Evolutionary conservation across 345 rosid species (phyloP).

Genomic region (Bruguiera sexangula): DNA sequence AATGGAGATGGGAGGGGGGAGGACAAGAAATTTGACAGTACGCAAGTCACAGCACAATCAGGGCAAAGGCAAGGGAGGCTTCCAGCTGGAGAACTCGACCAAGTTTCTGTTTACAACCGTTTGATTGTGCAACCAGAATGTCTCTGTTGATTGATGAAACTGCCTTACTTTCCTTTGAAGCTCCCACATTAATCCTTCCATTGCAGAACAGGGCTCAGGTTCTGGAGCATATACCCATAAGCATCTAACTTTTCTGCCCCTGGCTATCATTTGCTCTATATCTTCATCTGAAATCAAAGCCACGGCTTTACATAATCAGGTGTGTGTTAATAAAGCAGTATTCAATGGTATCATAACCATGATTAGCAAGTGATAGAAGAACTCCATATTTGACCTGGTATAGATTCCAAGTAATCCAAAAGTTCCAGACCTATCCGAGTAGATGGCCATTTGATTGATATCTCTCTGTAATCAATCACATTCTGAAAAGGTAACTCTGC

Average conservation of each 20-base stretch:
- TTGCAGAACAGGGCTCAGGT: constrained; percentile 65
- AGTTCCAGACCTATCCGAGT: constrained; percentile 67
- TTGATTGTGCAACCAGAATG: constrained; percentile 93
- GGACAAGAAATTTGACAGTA: background rate
- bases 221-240: constrained; percentile 76
- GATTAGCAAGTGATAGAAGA: background rate
- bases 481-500: constrained; percentile 93
- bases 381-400: constrained; percentile 28
- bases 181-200: constrained; percentile 83
- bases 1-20: background rate
- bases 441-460: constrained; percentile 98
- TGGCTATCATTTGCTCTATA: constrained; percentile 64
- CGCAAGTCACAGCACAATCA: constrained; percentile 14
- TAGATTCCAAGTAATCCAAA: constrained; percentile 77
- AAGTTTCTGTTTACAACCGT: constrained; percentile 64
- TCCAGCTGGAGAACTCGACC: constrained; percentile 70
- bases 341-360: background rate
- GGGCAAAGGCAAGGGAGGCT: constrained; percentile 74
- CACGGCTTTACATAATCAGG: background rate
- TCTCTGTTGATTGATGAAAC: constrained; percentile 84
- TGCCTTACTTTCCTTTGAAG: constrained; percentile 88
- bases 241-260: constrained; percentile 69
- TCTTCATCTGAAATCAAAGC: constrained; percentile 43
- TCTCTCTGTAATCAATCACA: constrained; percentile 65
- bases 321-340: background rate